Percentiles rank a stretch among this genome's conserved stretches.
phyloP scores from a whole-genome alignment of 352 stramenopile species.

The Phytopythium boreale region DNA sequence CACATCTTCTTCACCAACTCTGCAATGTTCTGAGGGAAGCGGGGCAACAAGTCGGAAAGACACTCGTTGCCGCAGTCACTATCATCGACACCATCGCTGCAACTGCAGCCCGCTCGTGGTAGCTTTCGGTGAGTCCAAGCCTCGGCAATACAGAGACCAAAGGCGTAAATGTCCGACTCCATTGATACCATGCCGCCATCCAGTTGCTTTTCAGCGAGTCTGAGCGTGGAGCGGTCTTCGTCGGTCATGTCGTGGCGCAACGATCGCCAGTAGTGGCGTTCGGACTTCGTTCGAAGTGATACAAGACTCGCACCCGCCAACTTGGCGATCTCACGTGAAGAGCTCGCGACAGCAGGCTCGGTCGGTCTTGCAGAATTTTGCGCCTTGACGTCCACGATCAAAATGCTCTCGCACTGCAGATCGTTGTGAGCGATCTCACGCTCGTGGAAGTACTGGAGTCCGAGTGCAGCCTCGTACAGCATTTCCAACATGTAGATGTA shows the following conservation, averaged over 20 bases:
- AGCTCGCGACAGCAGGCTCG: not conserved
- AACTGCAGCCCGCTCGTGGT: not conserved
- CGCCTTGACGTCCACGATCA: slow-evolving; percentile 18
- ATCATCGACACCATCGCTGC: not conserved
- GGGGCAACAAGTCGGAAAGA: not conserved
- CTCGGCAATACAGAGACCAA: slow-evolving; percentile 24
- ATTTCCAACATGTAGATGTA: slow-evolving; percentile 11
- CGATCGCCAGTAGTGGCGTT: not conserved
- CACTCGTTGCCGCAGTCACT: not conserved
- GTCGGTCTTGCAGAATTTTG: not conserved
- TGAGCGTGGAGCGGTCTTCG: not conserved
- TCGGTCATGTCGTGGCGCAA: not conserved
- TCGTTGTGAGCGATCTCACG: slow-evolving; percentile 26
- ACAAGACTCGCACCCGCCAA: slow-evolving; percentile 16
- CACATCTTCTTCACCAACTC: slow-evolving; percentile 30
- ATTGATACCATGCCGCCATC: slow-evolving; percentile 12
- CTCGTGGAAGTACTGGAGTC: slow-evolving; percentile 30
- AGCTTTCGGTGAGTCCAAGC: not conserved
- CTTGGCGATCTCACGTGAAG: slow-evolving; percentile 20
- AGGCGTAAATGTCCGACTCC: slow-evolving; percentile 24
- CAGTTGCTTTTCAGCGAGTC: not conserved
- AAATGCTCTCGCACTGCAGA: slow-evolving; percentile 18
- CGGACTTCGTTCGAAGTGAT: slow-evolving; percentile 4
- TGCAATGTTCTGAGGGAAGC: not conserved
- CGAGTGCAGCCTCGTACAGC: slow-evolving; percentile 21